Base-by-base conservation (phyloP, 75 land plant species). In the Pinus tabuliformis region DNA sequence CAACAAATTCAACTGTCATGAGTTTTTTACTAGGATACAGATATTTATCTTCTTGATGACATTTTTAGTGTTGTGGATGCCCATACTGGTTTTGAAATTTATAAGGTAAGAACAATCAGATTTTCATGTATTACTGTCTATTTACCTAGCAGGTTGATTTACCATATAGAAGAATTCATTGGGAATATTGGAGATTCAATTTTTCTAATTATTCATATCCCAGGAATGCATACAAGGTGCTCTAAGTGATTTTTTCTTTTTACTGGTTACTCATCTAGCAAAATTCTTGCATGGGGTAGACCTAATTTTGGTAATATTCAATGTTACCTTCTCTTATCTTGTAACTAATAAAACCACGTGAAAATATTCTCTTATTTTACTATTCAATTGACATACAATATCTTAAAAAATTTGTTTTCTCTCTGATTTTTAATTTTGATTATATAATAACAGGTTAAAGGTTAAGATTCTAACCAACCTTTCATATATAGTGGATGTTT, bases 1-100 rank as follows among this genome's bases (percentile, higher is more conserved):
- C 97, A 96, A 78, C 75, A 97, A 37, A 90, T 96, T 30, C 99
- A 96, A 73, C 89, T 96, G 62, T 97, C 99, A 0, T 80, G 99
- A 36, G 99, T 97, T 75, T 90, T 96, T 33, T 94, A 96, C 78
- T 94, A 96, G 79, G 93, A 94, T 72, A 82, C 83, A 57, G 97
- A 94, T 72, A 83, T 92, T 52, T 96, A 96, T 76, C 89, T 96
- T 74, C 90, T 96, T 45, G 99, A 96, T 76, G 99, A 96, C 75
- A 83, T 94, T 60, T 94, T 96, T 78, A 96, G 99, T 84, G 99
- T 97, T 21, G 95, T 96, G 52, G 99, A 96, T 85, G 97, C 97
- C 70, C 95, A 96, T 77, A 96, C 97, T 30, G 97, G 95, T 1
- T 87, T 93, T 20, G 97, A 87, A 6, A 88, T 96, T 59, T 92